These are phyloP conservation scores for Xylariaceae sp. DNA, from an alignment of 2,329 filamentous ascomycete genomes.

Conservation along the genomic window DNA sequence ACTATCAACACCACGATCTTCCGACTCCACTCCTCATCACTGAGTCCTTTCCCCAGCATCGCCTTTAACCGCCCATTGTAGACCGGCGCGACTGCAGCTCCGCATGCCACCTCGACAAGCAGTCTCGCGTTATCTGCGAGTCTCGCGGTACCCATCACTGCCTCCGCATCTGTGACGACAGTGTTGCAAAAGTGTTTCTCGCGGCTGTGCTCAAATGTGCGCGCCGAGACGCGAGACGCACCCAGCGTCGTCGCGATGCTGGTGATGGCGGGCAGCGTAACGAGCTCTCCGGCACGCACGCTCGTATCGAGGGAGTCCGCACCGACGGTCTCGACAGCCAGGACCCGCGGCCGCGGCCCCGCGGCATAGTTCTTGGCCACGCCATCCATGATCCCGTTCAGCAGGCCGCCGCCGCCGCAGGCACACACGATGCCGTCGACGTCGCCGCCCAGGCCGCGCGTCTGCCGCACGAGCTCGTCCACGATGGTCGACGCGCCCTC, in stretches of 20 bases:
- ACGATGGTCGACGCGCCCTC: slow-evolving; percentile 58
- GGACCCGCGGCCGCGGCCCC: slow-evolving; percentile 42
- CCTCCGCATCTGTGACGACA: slow-evolving; percentile 71
- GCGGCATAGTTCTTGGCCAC: slow-evolving; percentile 42
- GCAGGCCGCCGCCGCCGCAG: slow-evolving; percentile 75
- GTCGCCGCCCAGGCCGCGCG: slow-evolving; percentile 24
- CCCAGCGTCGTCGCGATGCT: slow-evolving; percentile 73
- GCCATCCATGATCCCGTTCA: slow-evolving; percentile 72
- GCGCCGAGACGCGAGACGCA: slow-evolving; percentile 63
- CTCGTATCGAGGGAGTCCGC: slow-evolving; percentile 66
- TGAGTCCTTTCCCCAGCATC: slow-evolving; percentile 48
- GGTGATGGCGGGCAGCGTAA: slow-evolving; percentile 67
- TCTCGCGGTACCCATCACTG: slow-evolving; percentile 69
- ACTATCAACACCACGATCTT: slow-evolving; percentile 80
- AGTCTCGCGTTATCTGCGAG: slow-evolving; percentile 79
- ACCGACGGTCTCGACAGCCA: slow-evolving; percentile 73
- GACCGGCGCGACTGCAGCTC: slow-evolving; percentile 68
- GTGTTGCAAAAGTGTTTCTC: slow-evolving; percentile 42
- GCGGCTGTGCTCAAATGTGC: slow-evolving; percentile 51
- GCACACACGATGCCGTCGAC: slow-evolving; percentile 71
- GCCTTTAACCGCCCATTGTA: slow-evolving; percentile 59
- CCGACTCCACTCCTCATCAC: slow-evolving; percentile 54
- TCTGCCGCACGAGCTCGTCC: slow-evolving; percentile 40
- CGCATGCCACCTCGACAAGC: slow-evolving; percentile 81
- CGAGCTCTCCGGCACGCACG: slow-evolving; percentile 49